Evolutionary conservation across 257 asterid genomes (phyloP).

Genomic region (Voacanga thouarsii): DNA sequence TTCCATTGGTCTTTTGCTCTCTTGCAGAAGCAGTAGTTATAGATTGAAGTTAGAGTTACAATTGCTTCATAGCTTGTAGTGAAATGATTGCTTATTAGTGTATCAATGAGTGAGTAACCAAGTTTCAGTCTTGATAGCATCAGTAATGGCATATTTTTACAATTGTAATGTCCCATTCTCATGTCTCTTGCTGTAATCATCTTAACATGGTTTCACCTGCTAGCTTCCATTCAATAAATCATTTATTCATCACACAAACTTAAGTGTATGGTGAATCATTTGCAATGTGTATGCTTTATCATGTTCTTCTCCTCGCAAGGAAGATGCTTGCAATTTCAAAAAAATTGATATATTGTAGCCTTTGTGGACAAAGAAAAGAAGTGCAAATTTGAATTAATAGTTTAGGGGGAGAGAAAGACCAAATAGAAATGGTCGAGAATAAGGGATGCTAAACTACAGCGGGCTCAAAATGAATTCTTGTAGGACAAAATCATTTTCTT

Average conservation of each 20-base stretch:
- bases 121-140: no score
- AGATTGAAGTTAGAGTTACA: no score
- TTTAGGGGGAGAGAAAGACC: slow-evolving; percentile 43
- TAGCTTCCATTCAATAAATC: background rate
- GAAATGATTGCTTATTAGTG: no score
- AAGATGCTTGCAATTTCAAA: background rate
- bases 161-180: no score
- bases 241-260: background rate
- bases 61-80: no score
- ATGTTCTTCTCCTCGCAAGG: background rate
- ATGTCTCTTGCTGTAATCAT: background rate
- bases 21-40: no score
- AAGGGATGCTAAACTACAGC: slow-evolving; percentile 86
- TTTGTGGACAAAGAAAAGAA: no score
- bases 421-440: slow-evolving; percentile 96
- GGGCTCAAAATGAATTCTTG: slow-evolving; percentile 95
- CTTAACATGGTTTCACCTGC: background rate
- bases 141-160: no score
- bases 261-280: background rate
- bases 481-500: slow-evolving; percentile 58
- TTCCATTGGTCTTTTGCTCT: no score
- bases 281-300: background rate
- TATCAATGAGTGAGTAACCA: no score
- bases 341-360: background rate
- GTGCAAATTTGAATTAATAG: background rate